A percentile compares a stretch with the other conserved stretches of the same genome.
These are phyloP conservation scores for Claviceps sp. DNA, from an alignment of 2,329 filamentous ascomycete genomes.

Conservation along the genomic window DNA sequence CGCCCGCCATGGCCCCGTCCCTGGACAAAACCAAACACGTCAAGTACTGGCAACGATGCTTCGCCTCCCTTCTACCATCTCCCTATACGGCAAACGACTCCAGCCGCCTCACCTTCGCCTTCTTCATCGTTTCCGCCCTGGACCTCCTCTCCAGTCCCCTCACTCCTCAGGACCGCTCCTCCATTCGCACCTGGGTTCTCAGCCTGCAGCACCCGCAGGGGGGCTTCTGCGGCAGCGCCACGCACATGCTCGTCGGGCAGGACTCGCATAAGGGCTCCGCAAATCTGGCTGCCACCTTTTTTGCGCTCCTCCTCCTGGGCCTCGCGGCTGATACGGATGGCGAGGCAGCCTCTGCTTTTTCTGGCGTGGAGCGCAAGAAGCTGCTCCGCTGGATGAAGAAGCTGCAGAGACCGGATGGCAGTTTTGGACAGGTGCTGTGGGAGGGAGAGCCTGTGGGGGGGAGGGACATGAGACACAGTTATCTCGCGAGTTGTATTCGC, in stretches of 20 bases:
- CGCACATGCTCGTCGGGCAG: slow-evolving; percentile 30
- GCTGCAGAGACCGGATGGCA: slow-evolving; percentile 73
- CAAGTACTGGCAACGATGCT: slow-evolving; percentile 85
- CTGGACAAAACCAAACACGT: slow-evolving; percentile 57
- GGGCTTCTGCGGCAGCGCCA: slow-evolving; percentile 80
- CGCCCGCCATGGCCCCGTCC: slow-evolving; percentile 9
- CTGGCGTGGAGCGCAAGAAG: slow-evolving; percentile 50
- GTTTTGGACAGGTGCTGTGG: slow-evolving; percentile 74
- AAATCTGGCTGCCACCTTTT: slow-evolving; percentile 78
- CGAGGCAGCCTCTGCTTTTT: slow-evolving; percentile 32
- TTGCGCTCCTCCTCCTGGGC: slow-evolving; percentile 65
- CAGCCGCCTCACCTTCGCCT: slow-evolving; percentile 77
- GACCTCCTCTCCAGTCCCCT: slow-evolving; percentile 61
- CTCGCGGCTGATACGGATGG: slow-evolving; percentile 28
- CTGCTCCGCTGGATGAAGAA: slow-evolving; percentile 61
- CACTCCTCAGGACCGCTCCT: slow-evolving; percentile 27
- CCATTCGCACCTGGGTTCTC: slow-evolving; percentile 65
- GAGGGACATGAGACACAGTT: slow-evolving; percentile 76
- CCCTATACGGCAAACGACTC: slow-evolving; percentile 82
- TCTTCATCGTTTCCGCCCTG: slow-evolving; percentile 76
- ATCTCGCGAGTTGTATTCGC: slow-evolving; percentile 66
- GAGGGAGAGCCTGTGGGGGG: slow-evolving; percentile 54
- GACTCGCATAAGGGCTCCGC: slow-evolving; percentile 38
- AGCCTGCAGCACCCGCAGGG: slow-evolving; percentile 72
- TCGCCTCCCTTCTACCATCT: slow-evolving; percentile 66